Percentiles rank a stretch among this genome's conserved stretches.
phyloP scores from a whole-genome alignment of 2,329 filamentous ascomycete species.

The Claviceps spartinae region DNA sequence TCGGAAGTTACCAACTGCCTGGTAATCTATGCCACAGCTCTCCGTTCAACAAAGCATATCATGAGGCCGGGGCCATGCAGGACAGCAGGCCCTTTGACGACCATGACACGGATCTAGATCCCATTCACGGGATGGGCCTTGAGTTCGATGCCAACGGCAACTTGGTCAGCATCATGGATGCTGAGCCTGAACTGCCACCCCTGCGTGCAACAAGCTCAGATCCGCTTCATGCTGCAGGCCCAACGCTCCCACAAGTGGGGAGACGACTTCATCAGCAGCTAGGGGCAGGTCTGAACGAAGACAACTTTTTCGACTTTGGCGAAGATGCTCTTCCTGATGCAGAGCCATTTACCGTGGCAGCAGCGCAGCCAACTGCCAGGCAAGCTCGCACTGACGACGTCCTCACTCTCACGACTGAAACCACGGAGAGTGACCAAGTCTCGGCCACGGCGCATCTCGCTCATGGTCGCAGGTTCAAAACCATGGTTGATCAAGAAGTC shows the following conservation, averaged over 20 bases:
- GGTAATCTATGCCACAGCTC: conserved; percentile 22
- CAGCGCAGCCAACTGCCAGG: conserved; percentile 7
- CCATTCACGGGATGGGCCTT: conserved; percentile 28
- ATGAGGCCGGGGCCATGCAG: conserved; percentile 9
- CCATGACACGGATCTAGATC: conserved; percentile 25
- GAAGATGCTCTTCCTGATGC: conserved; percentile 26
- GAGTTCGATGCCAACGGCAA: conserved; percentile 40
- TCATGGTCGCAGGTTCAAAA: conserved; percentile 14
- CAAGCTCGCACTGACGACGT: conserved; percentile 8
- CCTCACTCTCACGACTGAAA: conserved; percentile 10
- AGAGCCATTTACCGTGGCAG: conserved; percentile 18
- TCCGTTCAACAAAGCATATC: conserved; percentile 12
- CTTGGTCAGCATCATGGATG: conserved; percentile 26
- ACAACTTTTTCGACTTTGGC: conserved; percentile 20
- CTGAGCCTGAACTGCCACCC: conserved; percentile 31
- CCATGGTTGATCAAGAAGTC: conserved; percentile 20
- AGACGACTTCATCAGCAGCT: neutral
- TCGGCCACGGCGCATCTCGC: conserved; percentile 11
- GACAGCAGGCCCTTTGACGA: conserved; percentile 22
- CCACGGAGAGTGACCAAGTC: conserved; percentile 10
- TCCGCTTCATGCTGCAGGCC: conserved; percentile 1
- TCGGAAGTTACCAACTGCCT: conserved; percentile 18
- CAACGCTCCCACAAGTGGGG: neutral
- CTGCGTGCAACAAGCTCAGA: conserved; percentile 11
- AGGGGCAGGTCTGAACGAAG: neutral